phyloP scores from a whole-genome alignment of 768 basidiomycete genomes.

The Lyophyllum shimeji region DNA sequence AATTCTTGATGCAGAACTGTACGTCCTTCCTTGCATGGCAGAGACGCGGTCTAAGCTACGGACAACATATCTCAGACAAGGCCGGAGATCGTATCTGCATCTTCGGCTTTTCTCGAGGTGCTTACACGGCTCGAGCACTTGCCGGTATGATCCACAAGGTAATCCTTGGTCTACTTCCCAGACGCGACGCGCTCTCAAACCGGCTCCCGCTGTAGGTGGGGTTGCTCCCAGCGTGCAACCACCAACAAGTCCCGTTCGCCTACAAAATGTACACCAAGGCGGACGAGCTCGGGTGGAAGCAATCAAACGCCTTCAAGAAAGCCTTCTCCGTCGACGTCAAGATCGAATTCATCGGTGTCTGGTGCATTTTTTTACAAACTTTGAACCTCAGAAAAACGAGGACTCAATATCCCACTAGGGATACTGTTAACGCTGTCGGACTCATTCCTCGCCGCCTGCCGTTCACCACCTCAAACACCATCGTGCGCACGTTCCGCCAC shows the following conservation, averaged over 20 bases:
- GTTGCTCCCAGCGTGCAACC: conserved; percentile 38
- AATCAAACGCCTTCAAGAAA: conserved; percentile 47
- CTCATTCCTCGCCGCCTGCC: conserved; percentile 42
- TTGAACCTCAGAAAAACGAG: no score
- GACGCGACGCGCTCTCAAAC: neutral
- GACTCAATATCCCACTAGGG: conserved; percentile 33
- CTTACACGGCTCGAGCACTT: conserved; percentile 49
- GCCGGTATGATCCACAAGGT: conserved; percentile 61
- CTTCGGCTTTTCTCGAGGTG: conserved; percentile 63
- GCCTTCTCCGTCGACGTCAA: conserved; percentile 43
- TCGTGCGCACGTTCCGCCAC: conserved; percentile 25
- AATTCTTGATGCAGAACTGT: conserved; percentile 62
- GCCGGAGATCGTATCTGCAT: conserved; percentile 54
- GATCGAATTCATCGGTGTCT: conserved; percentile 54
- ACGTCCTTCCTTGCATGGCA: conserved; percentile 5
- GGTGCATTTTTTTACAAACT: no score
- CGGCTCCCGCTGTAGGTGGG: conserved; percentile 18
- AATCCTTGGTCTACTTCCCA: no score
- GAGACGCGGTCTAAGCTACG: neutral
- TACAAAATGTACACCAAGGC: conserved; percentile 52
- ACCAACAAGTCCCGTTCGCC: conserved; percentile 57
- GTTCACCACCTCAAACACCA: conserved; percentile 44
- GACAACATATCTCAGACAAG: neutral
- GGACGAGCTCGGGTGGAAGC: conserved; percentile 43
- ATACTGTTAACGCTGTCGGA: conserved; percentile 57